Conservation (phyloP, 106 monocot species). For the Dioscorea dumetorum region DNA sequence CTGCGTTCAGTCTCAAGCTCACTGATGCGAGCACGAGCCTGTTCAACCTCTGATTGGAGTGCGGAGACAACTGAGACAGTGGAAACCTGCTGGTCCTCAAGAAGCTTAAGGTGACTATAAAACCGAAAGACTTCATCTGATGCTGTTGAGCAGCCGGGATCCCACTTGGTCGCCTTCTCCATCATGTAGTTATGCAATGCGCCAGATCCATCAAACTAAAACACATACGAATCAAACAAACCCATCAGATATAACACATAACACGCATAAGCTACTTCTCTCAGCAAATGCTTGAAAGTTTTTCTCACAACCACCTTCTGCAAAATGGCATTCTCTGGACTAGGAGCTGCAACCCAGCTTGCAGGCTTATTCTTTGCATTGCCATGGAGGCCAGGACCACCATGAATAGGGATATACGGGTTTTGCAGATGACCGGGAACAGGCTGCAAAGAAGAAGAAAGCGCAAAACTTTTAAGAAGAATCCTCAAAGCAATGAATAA, state of each 20-base stretch:
- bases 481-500: neutral
- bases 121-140: conserved; percentile 35
- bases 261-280: neutral
- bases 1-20: conserved; percentile 63
- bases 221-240: neutral
- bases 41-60: conserved; percentile 60
- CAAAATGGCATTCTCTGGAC: conserved; percentile 30
- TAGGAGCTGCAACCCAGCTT: conserved; percentile 15
- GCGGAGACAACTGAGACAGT: conserved; percentile 30
- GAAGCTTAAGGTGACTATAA: conserved; percentile 38
- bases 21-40: conserved; percentile 33
- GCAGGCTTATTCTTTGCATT: conserved; percentile 21
- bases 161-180: conserved; percentile 89
- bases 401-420: conserved; percentile 12
- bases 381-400: conserved; percentile 8
- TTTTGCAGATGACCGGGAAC: conserved; percentile 19
- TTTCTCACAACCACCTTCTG: conserved; percentile 37
- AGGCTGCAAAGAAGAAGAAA: conserved; percentile 34
- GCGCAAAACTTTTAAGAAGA: neutral
- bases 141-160: conserved; percentile 35
- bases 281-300: neutral
- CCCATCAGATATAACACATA: neutral
- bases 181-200: conserved; percentile 35
- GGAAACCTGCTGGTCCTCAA: conserved; percentile 41
- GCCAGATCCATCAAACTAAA: conserved; percentile 42